Evolutionary conservation across 805 yeast species (phyloP).

Genomic region (Candida ponderosae): DNA sequence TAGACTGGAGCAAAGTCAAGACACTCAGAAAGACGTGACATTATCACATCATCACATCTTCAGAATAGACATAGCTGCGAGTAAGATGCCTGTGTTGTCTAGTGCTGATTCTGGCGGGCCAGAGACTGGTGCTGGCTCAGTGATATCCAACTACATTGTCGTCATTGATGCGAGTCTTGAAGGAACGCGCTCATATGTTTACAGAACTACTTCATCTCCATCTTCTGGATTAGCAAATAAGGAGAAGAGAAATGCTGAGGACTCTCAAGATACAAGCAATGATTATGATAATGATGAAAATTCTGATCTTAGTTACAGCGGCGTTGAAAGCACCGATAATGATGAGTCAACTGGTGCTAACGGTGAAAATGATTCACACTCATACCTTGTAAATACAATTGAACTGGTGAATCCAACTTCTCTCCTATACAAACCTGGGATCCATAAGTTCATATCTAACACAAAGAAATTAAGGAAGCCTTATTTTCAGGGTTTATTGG

Average conservation of each 20-base stretch:
- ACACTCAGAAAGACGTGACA: too few relatives aligned
- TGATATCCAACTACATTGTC: conserved; percentile 37
- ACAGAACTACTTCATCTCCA: conserved; percentile 26
- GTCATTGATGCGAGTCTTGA: conserved; percentile 61
- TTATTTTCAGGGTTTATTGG: conserved; percentile 42
- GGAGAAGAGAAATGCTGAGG: conserved; percentile 31
- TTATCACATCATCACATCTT: too few relatives aligned
- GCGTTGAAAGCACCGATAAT: conserved; percentile 5
- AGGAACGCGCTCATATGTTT: conserved; percentile 55
- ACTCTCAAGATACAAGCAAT: conserved; percentile 11
- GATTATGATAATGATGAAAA: conserved; percentile 9
- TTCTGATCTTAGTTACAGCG: conserved; percentile 1
- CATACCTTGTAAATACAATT: conserved; percentile 11
- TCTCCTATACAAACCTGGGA: conserved; percentile 42
- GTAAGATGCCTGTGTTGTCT: too few relatives aligned
- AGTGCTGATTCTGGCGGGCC: too few relatives aligned
- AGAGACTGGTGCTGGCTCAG: neutral
- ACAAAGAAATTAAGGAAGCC: conserved; percentile 45
- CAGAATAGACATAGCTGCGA: too few relatives aligned
- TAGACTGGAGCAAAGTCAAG: too few relatives aligned
- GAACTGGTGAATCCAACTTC: conserved; percentile 39
- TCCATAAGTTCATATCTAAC: conserved; percentile 38
- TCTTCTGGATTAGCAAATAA: conserved; percentile 1
- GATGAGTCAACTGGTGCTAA: neutral
- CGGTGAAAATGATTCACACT: neutral